These are phyloP conservation scores for Crithidia acanthocephali DNA, from an alignment of 208 protist species.

Conservation along the genomic window DNA sequence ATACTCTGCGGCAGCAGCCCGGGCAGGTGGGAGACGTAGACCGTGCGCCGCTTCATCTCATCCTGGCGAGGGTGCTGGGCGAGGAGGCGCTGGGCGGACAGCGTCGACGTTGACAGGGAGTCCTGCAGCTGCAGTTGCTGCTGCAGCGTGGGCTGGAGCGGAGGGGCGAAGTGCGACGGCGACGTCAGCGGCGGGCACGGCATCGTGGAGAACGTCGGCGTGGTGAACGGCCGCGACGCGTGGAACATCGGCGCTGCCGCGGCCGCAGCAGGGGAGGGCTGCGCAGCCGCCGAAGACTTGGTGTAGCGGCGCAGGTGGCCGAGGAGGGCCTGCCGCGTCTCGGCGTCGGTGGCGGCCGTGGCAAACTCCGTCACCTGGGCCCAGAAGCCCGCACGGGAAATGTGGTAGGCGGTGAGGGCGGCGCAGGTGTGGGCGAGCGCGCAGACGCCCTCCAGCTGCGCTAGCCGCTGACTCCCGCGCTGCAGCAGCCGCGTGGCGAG, in stretches of 20 bases:
- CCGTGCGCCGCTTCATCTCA: conserved; percentile 65
- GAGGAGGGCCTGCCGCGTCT: conserved; percentile 45
- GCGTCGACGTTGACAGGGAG: neutral
- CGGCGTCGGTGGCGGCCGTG: conserved; percentile 23
- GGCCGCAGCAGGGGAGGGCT: conserved; percentile 10
- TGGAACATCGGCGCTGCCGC: neutral
- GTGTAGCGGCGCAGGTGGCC: conserved; percentile 61
- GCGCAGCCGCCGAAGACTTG: conserved; percentile 33
- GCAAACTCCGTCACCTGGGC: conserved; percentile 54
- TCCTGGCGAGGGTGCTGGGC: conserved; percentile 26
- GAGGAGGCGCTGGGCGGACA: neutral
- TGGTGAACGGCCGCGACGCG: neutral
- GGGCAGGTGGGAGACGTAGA: conserved; percentile 82
- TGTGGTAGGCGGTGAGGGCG: conserved; percentile 38
- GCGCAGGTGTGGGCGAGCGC: conserved; percentile 68
- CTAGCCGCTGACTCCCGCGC: conserved; percentile 39
- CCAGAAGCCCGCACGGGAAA: conserved; percentile 83
- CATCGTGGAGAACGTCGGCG: conserved; percentile 23
- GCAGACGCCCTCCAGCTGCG: conserved; percentile 82
- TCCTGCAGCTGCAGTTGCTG: neutral
- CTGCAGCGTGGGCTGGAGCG: neutral
- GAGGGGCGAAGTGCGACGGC: neutral
- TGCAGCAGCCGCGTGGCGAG: conserved; percentile 67
- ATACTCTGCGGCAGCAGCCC: conserved; percentile 56
- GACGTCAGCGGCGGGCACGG: neutral